A percentile compares a stretch with the other conserved stretches of the same genome.
Evolutionary conservation across 768 basidiomycete species (phyloP).

Genomic region (Lentinula aciculospora): DNA sequence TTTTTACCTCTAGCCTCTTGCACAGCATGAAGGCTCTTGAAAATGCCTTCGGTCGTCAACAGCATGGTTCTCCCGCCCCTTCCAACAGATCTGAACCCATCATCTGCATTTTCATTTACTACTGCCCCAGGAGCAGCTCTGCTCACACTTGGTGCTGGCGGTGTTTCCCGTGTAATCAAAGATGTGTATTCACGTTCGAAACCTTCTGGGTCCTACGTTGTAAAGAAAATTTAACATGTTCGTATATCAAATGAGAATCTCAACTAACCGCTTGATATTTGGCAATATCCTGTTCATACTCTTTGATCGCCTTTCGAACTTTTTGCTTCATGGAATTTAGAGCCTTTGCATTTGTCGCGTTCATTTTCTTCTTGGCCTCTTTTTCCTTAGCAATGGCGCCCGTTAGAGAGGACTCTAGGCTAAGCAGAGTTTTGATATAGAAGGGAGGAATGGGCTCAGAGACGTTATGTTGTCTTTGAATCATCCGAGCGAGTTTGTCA

Average conservation of each 20-base stretch:
- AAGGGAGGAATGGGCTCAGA: constrained; percentile 86
- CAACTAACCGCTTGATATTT: constrained; percentile 69
- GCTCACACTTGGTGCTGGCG: constrained; percentile 29
- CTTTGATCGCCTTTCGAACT: constrained; percentile 85
- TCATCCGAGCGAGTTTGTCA: constrained; percentile 90
- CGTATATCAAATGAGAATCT: neutral
- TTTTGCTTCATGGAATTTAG: constrained; percentile 98
- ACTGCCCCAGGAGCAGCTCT: constrained; percentile 26
- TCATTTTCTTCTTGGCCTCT: constrained; percentile 94
- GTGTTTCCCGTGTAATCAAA: constrained; percentile 40
- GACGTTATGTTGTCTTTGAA: constrained; percentile 80
- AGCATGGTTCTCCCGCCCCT: constrained; percentile 82
- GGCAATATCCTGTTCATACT: constrained; percentile 77
- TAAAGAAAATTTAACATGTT: neutral
- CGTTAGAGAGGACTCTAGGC: constrained; percentile 74
- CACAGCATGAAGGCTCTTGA: constrained; percentile 87
- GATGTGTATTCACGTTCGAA: constrained; percentile 75
- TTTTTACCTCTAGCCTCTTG: constrained; percentile 96
- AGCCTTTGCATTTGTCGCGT: constrained; percentile 87
- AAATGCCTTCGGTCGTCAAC: constrained; percentile 79
- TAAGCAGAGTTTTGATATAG: constrained; percentile 68
- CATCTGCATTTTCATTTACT: constrained; percentile 42
- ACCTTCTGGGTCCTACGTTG: constrained; percentile 75
- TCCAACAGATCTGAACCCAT: constrained; percentile 87
- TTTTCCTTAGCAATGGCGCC: constrained; percentile 79